Base-by-base conservation (phyloP, 108 stramenopile genomes). In the Halocafeteria seosinensis region DNA sequence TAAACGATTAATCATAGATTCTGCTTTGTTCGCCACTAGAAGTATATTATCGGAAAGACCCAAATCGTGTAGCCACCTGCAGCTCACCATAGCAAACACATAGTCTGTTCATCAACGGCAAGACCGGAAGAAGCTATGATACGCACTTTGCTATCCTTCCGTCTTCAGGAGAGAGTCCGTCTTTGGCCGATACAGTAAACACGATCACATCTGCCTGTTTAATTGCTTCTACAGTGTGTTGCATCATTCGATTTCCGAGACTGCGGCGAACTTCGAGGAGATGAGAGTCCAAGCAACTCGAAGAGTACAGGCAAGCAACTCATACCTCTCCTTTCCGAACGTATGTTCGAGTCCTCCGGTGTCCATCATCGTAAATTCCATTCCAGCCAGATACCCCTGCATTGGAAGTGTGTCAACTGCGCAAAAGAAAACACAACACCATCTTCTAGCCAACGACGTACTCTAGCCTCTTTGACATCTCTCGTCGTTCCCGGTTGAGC, bases 391-490 rank as follows among this genome's bases (percentile, higher is more conserved):
- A 26, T 8, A 4, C 63, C 13, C 69, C 31, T 21, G n/a, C n/a
- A n/a, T n/a, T n/a, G n/a, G n/a, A n/a, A n/a, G n/a, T n/a, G n/a
- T n/a, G n/a, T n/a, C n/a, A n/a, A n/a, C n/a, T n/a, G n/a, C n/a
- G n/a, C n/a, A n/a, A n/a, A n/a, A n/a, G n/a, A n/a, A n/a, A n/a
- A n/a, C n/a, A n/a, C n/a, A n/a, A n/a, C n/a, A n/a, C n/a, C n/a
- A n/a, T n/a, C n/a, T n/a, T n/a, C n/a, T n/a, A n/a, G n/a, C n/a
- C n/a, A n/a, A n/a, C n/a, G n/a, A n/a, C n/a, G n/a, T n/a, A n/a
- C n/a, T 67, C 88, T 55, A 35, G 87, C 92, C 70, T 95, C 92
- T 68, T 94, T 90, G 23, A 92, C 85, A 73, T 98, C 96, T 13
- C 96, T 83, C 9, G 96, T 98, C 23, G 92, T 90, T 25, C 96